Percentiles rank a stretch among this genome's conserved stretches.
These are phyloP conservation scores for Lichtheimia ornata DNA, from an alignment of 371 early-diverging fungal genomes.

Conservation along the genomic window DNA sequence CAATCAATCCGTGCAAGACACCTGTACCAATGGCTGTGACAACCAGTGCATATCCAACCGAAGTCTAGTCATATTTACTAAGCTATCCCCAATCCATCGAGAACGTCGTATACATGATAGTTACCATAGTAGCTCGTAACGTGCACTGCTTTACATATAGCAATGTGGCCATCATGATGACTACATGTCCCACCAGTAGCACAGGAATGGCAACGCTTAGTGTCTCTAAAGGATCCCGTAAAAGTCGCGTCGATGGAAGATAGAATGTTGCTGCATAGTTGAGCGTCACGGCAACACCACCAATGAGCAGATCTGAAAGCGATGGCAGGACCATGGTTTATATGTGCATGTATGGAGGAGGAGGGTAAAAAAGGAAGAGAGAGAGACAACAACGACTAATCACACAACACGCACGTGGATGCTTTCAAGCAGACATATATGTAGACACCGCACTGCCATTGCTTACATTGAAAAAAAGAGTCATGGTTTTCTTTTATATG, in stretches of 20 bases:
- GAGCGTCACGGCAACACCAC: slow-evolving; percentile 8
- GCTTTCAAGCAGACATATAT: no score
- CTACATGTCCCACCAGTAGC: slow-evolving; percentile 32
- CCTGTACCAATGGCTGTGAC: slow-evolving; percentile 20
- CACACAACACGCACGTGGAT: no score
- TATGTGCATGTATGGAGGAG: no score
- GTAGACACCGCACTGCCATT: no score
- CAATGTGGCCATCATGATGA: slow-evolving; percentile 23
- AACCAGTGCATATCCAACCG: slow-evolving; percentile 27
- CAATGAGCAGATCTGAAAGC: slow-evolving; percentile 6
- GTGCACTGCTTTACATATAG: slow-evolving; percentile 14
- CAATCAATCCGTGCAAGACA: slow-evolving; percentile 33
- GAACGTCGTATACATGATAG: neutral
- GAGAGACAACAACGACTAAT: no score
- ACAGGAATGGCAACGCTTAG: slow-evolving; percentile 35
- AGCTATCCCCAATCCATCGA: neutral
- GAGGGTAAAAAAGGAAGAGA: no score
- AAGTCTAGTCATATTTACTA: slow-evolving; percentile 14
- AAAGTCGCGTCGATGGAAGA: slow-evolving; percentile 33
- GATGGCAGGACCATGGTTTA: slow-evolving; percentile 1
- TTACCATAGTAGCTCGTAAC: slow-evolving; percentile 12
- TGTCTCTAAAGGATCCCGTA: slow-evolving; percentile 42
- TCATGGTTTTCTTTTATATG: no score
- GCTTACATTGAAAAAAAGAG: no score
- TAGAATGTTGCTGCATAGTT: slow-evolving; percentile 41